These are phyloP conservation scores for Stephania yunnanensis DNA, from an alignment of 164 flowering plant species.

Conservation along the genomic window DNA sequence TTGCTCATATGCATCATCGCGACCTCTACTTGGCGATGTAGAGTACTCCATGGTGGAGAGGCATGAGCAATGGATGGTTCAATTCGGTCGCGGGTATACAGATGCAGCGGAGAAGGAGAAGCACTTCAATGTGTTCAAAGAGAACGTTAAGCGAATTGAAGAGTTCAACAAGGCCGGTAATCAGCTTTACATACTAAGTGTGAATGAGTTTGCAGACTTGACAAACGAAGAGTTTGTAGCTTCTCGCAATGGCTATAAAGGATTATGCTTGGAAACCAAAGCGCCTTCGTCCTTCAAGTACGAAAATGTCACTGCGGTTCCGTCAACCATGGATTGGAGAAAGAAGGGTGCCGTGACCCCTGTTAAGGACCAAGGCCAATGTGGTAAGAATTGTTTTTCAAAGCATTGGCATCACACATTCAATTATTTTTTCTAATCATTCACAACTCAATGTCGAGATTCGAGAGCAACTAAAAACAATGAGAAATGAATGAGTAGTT, in stretches of 20 bases:
- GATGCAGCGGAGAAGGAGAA: background rate
- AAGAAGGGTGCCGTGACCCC: constrained; percentile 4
- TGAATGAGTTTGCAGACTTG: constrained; percentile 1
- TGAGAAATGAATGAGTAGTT: background rate
- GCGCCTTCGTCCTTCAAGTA: background rate
- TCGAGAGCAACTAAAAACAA: background rate
- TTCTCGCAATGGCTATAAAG: background rate
- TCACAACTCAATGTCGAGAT: background rate
- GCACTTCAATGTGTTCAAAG: background rate
- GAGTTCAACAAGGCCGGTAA: background rate
- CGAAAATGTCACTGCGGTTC: constrained; percentile 3
- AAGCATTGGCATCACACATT: background rate
- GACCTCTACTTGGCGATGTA: background rate
- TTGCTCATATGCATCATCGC: background rate
- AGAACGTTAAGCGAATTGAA: constrained; percentile 1
- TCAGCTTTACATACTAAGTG: background rate
- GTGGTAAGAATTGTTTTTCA: background rate
- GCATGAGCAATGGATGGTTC: background rate
- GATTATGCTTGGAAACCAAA: background rate
- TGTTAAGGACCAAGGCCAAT: constrained; percentile 8
- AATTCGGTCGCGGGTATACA: background rate
- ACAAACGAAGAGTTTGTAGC: constrained; percentile 1
- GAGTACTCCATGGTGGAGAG: background rate
- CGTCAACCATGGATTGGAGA: constrained; percentile 1
- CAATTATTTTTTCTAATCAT: background rate